A percentile compares a stretch with the other conserved stretches of the same genome.
phyloP scores from a whole-genome alignment of 345 rosid genomes.

The Salix exigua region DNA sequence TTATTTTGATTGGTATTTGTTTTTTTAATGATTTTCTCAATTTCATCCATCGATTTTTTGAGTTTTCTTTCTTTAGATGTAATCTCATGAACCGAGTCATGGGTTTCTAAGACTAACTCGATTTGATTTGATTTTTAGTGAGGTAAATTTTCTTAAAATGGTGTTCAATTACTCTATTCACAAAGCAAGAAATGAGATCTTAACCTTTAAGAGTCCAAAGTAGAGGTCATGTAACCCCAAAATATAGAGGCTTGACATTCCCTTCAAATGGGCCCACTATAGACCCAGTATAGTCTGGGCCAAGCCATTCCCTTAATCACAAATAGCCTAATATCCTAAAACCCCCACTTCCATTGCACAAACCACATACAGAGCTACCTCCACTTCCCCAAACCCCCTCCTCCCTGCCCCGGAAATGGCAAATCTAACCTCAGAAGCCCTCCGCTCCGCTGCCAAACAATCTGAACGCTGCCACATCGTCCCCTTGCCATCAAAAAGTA shows the following conservation, averaged over 20 bases:
- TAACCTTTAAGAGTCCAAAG: neutral
- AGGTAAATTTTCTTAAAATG: no score
- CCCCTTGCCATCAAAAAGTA: constrained; percentile 80
- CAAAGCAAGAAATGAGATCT: neutral
- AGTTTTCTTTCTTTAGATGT: fast-evolving
- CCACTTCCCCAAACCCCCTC: neutral
- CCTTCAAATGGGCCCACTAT: neutral
- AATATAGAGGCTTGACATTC: neutral
- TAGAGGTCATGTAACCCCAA: neutral
- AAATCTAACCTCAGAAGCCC: constrained; percentile 39
- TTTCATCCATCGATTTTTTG: neutral
- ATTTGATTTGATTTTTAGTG: no score
- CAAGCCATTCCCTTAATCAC: neutral
- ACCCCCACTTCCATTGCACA: neutral
- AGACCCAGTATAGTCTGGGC: neutral
- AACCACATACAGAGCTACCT: neutral
- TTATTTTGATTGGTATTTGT: no score
- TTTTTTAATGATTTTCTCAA: no score
- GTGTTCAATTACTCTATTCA: neutral
- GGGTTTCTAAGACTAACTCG: fast-evolving
- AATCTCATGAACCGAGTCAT: fast-evolving
- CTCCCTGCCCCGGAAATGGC: constrained; percentile 18
- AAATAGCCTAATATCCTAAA: neutral
- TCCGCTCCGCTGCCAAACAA: constrained; percentile 67
- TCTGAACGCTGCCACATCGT: constrained; percentile 63